A percentile compares a stretch with the other conserved stretches of the same genome.
phyloP scores from a whole-genome alignment of 148 eudicot species.

The Camellia sinensis region DNA sequence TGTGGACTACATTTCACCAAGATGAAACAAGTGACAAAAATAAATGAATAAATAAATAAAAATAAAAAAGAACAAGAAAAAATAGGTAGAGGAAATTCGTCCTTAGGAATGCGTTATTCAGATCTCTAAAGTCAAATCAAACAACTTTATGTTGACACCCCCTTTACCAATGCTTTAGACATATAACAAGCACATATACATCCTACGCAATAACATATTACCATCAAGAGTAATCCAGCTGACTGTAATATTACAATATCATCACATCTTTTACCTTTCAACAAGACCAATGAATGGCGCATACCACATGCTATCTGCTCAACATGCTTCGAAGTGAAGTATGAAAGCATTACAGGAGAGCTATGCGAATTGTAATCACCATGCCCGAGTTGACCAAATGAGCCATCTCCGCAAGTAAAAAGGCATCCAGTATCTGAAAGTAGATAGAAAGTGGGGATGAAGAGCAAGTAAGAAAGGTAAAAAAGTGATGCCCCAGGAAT shows the following conservation, averaged over 20 bases:
- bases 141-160: too few relatives aligned
- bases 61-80: neutral
- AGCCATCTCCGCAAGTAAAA: conserved; percentile 95
- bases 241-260: neutral
- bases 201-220: neutral
- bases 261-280: conserved; percentile 46
- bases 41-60: neutral
- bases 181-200: neutral
- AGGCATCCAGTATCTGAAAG: conserved; percentile 59
- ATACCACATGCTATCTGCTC: conserved; percentile 83
- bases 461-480: neutral
- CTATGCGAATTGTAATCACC: conserved; percentile 58
- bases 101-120: too few relatives aligned
- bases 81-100: neutral
- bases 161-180: neutral
- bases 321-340: conserved; percentile 55
- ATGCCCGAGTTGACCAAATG: conserved; percentile 97
- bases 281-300: conserved; percentile 82
- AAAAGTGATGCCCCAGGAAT: neutral
- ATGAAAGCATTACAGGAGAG: conserved; percentile 48
- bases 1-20: neutral
- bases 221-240: neutral
- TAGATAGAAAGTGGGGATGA: conserved; percentile 14
- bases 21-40: neutral
- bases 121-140: too few relatives aligned